Evolutionary conservation across 148 eudicot genomes (phyloP).

Genomic region (Diospyros kaki): DNA sequence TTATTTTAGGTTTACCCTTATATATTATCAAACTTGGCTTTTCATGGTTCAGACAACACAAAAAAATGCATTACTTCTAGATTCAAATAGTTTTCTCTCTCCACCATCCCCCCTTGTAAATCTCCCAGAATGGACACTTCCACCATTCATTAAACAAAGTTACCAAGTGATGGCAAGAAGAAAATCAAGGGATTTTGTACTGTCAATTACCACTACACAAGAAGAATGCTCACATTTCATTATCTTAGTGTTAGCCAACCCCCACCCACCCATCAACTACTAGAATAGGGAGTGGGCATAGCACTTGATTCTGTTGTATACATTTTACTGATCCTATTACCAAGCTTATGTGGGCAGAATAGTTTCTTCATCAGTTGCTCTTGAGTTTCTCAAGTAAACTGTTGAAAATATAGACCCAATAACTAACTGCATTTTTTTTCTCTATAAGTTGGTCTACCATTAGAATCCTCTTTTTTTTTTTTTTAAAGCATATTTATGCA

Average conservation of each 20-base stretch:
- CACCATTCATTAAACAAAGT: no score
- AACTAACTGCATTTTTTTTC: not conserved
- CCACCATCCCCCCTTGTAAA: not conserved
- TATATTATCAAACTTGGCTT: not conserved
- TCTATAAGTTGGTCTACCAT: not conserved
- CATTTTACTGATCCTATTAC: not conserved
- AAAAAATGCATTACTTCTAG: not conserved
- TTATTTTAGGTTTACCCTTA: no score
- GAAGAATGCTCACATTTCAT: not conserved
- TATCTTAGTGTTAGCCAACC: not conserved
- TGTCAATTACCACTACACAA: not conserved
- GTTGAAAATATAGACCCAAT: not conserved
- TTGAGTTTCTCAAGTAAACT: not conserved
- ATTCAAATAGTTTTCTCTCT: not conserved
- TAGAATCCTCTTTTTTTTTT: no score
- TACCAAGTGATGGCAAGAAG: no score
- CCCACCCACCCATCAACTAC: not conserved
- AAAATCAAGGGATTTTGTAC: not conserved
- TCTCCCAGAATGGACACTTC: not conserved
- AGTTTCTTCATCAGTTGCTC: not conserved
- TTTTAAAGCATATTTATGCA: no score
- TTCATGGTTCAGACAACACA: not conserved
- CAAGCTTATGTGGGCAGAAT: not conserved
- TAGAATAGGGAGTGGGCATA: not conserved
- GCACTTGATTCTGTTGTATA: not conserved